phyloP scores from a whole-genome alignment of 1,284 basidiomycete species.

The Marasmius oreades region DNA sequence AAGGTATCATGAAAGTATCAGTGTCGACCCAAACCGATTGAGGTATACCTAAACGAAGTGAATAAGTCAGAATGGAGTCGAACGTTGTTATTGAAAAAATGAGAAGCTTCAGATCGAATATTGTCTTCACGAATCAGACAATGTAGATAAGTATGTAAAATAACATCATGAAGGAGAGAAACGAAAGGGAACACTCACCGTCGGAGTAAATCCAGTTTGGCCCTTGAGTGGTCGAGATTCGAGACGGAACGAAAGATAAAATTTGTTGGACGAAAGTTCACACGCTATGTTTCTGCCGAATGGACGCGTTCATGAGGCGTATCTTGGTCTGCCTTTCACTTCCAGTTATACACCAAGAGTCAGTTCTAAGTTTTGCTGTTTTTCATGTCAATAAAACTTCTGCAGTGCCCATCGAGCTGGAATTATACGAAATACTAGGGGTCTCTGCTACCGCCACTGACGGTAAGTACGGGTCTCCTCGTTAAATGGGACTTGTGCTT shows the following conservation, averaged over 20 bases:
- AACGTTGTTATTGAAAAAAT: conserved; percentile 12
- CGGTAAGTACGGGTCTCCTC: conserved; percentile 42
- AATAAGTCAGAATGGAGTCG: conserved; percentile 12
- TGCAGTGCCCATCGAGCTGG: conserved; percentile 70
- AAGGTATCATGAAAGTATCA: neutral
- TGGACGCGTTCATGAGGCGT: conserved; percentile 8
- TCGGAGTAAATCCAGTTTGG: too few species aligned
- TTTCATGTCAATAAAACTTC: neutral
- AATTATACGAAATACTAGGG: conserved; percentile 79
- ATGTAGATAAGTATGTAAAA: conserved; percentile 76
- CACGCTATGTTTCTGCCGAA: conserved; percentile 15
- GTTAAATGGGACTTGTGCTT: conserved; percentile 8
- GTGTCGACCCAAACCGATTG: neutral
- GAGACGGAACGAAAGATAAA: neutral
- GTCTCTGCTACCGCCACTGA: conserved; percentile 66
- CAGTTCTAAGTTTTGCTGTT: neutral
- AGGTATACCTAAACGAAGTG: conserved; percentile 5
- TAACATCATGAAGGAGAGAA: conserved; percentile 43
- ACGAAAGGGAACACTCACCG: conserved; percentile 11
- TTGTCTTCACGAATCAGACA: conserved; percentile 67
- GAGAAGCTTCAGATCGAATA: conserved; percentile 31
- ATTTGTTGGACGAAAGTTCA: conserved; percentile 4
- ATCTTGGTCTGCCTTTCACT: conserved; percentile 1
- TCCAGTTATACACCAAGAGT: neutral
- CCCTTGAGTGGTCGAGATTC: neutral